phyloP scores from a whole-genome alignment of 352 stramenopile species.

The Globisporangium okanoganense region DNA sequence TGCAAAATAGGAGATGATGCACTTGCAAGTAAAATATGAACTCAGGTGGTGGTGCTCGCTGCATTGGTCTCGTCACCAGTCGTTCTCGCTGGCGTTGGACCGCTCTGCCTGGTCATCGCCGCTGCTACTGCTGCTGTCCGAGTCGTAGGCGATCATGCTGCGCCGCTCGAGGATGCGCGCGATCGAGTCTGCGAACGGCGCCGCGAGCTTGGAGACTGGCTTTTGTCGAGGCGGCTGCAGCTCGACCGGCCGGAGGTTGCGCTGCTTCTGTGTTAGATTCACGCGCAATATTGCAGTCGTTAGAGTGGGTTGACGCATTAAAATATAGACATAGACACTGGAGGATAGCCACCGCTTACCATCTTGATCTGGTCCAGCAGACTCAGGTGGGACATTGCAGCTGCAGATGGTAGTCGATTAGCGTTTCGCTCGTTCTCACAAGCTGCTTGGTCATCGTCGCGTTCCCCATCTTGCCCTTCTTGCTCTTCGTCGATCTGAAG shows the following conservation, averaged over 20 bases:
- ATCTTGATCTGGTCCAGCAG: slow-evolving; percentile 52
- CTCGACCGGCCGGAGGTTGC: slow-evolving; percentile 35
- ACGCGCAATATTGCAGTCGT: not conserved
- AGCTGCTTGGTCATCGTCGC: not conserved
- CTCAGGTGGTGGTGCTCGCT: too few relatives aligned
- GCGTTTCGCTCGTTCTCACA: not conserved
- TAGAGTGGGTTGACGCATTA: not conserved
- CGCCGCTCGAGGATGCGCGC: slow-evolving; percentile 58
- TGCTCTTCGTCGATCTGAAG: not conserved
- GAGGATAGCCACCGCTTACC: slow-evolving; percentile 8
- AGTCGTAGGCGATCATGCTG: slow-evolving; percentile 56
- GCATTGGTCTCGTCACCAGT: slow-evolving; percentile 15
- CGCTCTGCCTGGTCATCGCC: slow-evolving; percentile 11
- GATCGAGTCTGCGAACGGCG: slow-evolving; percentile 54
- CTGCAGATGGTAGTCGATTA: not conserved
- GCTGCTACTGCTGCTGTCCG: slow-evolving; percentile 37
- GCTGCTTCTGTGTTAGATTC: slow-evolving; percentile 32
- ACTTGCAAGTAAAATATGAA: too few relatives aligned
- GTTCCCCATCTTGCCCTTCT: not conserved
- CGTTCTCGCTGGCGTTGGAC: slow-evolving; percentile 13
- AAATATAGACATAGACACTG: not conserved
- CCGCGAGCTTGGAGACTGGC: slow-evolving; percentile 6
- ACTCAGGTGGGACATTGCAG: slow-evolving; percentile 17
- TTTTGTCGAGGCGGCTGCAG: slow-evolving; percentile 11
- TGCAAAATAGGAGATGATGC: too few relatives aligned